Conservation (phyloP, 768 basidiomycete genomes). For the Agrocybe pediades region DNA sequence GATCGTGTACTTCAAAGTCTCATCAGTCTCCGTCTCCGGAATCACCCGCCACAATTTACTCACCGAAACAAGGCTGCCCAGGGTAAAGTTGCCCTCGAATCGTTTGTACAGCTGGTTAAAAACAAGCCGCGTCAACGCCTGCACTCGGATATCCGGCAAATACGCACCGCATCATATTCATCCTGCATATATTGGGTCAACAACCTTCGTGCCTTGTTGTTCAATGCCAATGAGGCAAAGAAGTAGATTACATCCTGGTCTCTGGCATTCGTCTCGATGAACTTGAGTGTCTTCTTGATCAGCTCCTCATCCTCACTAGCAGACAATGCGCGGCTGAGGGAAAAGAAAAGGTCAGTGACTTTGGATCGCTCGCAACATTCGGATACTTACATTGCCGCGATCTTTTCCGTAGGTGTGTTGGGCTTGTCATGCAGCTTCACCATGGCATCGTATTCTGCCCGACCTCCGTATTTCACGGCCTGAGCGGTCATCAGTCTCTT, state of each 20-base stretch:
- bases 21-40: neutral
- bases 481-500: constrained; percentile 22
- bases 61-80: constrained; percentile 56
- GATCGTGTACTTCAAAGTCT: constrained; percentile 31
- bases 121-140: neutral
- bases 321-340: constrained; percentile 62
- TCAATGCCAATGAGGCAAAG: constrained; percentile 58
- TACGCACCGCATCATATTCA: constrained; percentile 63
- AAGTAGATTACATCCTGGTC: constrained; percentile 69
- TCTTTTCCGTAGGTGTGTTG: constrained; percentile 71
- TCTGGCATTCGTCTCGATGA: constrained; percentile 53
- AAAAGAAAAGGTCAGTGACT: neutral
- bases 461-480: constrained; percentile 77
- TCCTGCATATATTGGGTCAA: constrained; percentile 67
- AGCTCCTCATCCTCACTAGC: constrained; percentile 57
- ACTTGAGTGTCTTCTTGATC: constrained; percentile 61
- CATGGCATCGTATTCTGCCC: constrained; percentile 72
- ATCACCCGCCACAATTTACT: constrained; percentile 17
- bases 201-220: constrained; percentile 54
- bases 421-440: constrained; percentile 70
- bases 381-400: constrained; percentile 63
- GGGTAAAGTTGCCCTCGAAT: constrained; percentile 69
- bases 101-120: constrained; percentile 57
- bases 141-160: neutral
- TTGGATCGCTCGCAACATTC: neutral